Evolutionary conservation across 1,139 yeast species (phyloP), one percentile per base, ranked within the genome.

Genomic region (Debaryomyces sp.): DNA sequence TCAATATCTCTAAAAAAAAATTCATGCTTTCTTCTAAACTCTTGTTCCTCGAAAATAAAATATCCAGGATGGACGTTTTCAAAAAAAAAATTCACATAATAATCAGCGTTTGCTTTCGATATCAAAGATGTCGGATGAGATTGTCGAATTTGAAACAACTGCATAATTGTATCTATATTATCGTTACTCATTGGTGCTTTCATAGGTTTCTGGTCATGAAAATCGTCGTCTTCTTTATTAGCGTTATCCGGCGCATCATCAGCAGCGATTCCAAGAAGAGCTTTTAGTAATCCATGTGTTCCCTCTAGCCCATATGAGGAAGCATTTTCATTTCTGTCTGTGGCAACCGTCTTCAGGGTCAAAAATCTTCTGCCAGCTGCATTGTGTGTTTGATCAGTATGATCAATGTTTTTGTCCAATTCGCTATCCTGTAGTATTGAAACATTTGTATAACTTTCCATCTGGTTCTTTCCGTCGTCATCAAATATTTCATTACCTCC

Each of bases 21-120:
- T 17, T 26, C 34, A 21, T 58, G 33, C 21, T 41, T 41, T 13
- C 56, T 54, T 35, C 62, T 54, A 51, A 75, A 72, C 36, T 54
- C 52, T 3, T 46, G 46, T 41, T 66, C 64, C 48, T 68, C 68
- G 54, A 74, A 71, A 12, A 72, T 64, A 46, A 69, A 69, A 50
- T 68, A 68, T 52, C 70, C 69, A 0, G 75, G 75, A 53, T 73
- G 78, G 12, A 73, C 63, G 44, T 68, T 66, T 33, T 61, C 60
- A 53, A 75, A 73, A 50, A 73, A 75, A 5, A 63, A 60, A 6
- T 63, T 58, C 5, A 66, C 62, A 48, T 71, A 69, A 30, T 52
- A 45, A 47, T 69, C 68, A 1, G 75, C 73, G 46, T 68, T 72
- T 9, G 55, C 54, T 42, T 56, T 60, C 4, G 59, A 30, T 5